Base-by-base conservation (phyloP, 106 monocot genomes). In the Allium cepa region DNA sequence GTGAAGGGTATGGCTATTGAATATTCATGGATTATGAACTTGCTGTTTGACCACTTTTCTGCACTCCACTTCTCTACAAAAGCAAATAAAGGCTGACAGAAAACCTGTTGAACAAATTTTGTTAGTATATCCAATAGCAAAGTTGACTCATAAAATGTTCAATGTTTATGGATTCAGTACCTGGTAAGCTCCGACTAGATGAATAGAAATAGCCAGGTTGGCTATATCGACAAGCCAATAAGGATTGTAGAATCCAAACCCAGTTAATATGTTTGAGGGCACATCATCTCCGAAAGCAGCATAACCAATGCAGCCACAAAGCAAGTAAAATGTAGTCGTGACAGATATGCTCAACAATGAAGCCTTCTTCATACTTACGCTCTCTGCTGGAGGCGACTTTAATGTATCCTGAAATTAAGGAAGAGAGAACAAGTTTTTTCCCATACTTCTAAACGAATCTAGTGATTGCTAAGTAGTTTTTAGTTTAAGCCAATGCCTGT, bases 261-360 rank as follows among this genome's bases (percentile, higher is more conserved):
- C 66, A 27, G 82, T 77, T 59, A 82, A 76, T 52, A 82, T 65
- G 66, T 82, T 82, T 3, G 73, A 62, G 11, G 82, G 82, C 0
- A 74, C 68, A 9, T 27, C 9, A 59, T 82, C 69, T 63, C 82
- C 82, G 53, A 82, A 82, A 11, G 77, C 77, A 0, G 72, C 81
- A 47, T 81, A 81, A 45, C 81, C 81, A 50, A 73, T 69, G 72
- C 72, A 81, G 16, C 82, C 77, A 66, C 82, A 82, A 6, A 77
- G 59, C 64, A 82, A 49, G 73, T 82, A 82, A 69, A 82, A 82
- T 49, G 73, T n/a, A 9, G 82, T 82, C 22, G 77, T 82, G 10
- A 78, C 69, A 8, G 59, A 58, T 26, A 82, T 62, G 59, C 77
- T 69, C 22, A 82, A 13, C 14, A 69, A 27, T 4, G 82, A 73